These are phyloP conservation scores for Phlyctochytrium bullatum DNA, from an alignment of 192 early-diverging fungal genomes.

Conservation along the genomic window DNA sequence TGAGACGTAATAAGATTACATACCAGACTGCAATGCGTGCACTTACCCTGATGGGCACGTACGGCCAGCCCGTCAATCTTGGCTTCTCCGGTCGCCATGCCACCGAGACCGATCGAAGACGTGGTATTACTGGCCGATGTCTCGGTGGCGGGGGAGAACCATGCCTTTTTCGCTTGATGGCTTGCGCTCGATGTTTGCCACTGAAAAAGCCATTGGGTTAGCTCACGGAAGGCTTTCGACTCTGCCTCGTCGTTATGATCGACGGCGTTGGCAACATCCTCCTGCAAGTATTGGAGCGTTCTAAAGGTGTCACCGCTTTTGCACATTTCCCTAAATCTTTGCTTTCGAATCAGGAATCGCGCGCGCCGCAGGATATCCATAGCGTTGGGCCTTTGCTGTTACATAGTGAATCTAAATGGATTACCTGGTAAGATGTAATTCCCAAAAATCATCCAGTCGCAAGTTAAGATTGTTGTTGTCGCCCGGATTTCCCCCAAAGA, in stretches of 20 bases:
- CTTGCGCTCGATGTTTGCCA: conserved; percentile 22
- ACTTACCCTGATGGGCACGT: neutral
- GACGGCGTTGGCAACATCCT: conserved; percentile 67
- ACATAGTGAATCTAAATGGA: no score
- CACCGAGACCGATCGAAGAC: neutral
- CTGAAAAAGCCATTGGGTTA: conserved; percentile 45
- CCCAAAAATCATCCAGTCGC: conserved; percentile 83
- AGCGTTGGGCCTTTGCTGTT: conserved; percentile 52
- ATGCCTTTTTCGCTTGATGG: neutral
- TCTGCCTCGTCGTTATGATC: conserved; percentile 53
- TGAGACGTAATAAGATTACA: neutral
- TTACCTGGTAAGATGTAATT: conserved; percentile 67
- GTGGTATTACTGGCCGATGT: neutral
- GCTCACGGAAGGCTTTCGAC: conserved; percentile 43
- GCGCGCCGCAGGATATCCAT: conserved; percentile 69
- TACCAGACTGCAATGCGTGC: neutral
- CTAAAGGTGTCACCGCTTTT: conserved; percentile 11
- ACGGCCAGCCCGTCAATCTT: neutral
- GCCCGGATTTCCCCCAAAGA: conserved; percentile 96
- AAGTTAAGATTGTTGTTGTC: conserved; percentile 57
- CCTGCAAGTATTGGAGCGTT: conserved; percentile 80
- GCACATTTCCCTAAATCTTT: conserved; percentile 82
- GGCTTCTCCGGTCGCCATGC: conserved; percentile 9
- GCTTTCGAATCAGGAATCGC: conserved; percentile 75
- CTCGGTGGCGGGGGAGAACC: neutral